Evolutionary conservation across 257 asterid species (phyloP).

Genomic region (Nicotiana benthamiana): DNA sequence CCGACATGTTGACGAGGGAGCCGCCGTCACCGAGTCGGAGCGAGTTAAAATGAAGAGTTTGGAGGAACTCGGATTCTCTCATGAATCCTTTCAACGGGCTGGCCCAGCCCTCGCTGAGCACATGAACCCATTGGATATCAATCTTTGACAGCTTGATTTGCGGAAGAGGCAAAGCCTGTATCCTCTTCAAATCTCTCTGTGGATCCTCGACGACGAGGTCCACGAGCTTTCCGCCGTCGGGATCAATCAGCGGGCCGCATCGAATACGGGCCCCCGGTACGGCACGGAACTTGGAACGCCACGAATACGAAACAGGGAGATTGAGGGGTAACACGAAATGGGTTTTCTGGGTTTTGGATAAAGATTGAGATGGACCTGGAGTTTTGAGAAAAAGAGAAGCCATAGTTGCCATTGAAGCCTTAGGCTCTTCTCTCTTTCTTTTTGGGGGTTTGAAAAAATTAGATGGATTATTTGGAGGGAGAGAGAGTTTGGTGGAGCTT

Average conservation of each 20-base stretch:
- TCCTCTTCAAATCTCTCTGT: slow-evolving; percentile 34
- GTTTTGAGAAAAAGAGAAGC: slow-evolving; percentile 56
- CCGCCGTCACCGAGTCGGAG: slow-evolving; percentile 71
- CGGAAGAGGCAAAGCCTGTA: slow-evolving; percentile 49
- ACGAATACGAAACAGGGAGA: slow-evolving; percentile 18
- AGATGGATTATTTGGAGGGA: slow-evolving; percentile 14
- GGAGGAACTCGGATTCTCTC: slow-evolving; percentile 98
- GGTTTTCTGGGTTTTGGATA: slow-evolving; percentile 30
- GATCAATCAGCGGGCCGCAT: slow-evolving; percentile 50
- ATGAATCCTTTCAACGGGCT: slow-evolving; percentile 91
- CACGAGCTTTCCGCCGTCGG: slow-evolving; percentile 79
- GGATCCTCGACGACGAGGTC: slow-evolving; percentile 55
- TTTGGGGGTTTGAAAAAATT: neutral
- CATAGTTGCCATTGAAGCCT: slow-evolving; percentile 50
- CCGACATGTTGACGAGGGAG: slow-evolving; percentile 85
- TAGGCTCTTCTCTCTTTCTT: slow-evolving; percentile 4
- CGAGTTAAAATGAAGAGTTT: slow-evolving; percentile 91
- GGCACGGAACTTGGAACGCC: slow-evolving; percentile 16
- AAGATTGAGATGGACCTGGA: slow-evolving; percentile 15
- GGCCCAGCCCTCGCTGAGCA: slow-evolving; percentile 98
- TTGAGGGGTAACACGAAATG: slow-evolving; percentile 24
- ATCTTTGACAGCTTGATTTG: slow-evolving; percentile 51
- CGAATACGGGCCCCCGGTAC: slow-evolving; percentile 30
- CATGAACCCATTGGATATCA: slow-evolving; percentile 95
- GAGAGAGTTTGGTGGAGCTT: slow-evolving; percentile 7